A percentile compares a stretch with the other conserved stretches of the same genome.
phyloP scores from a whole-genome alignment of 495 filamentous ascomycete species.

The Penicillium arizonense region DNA sequence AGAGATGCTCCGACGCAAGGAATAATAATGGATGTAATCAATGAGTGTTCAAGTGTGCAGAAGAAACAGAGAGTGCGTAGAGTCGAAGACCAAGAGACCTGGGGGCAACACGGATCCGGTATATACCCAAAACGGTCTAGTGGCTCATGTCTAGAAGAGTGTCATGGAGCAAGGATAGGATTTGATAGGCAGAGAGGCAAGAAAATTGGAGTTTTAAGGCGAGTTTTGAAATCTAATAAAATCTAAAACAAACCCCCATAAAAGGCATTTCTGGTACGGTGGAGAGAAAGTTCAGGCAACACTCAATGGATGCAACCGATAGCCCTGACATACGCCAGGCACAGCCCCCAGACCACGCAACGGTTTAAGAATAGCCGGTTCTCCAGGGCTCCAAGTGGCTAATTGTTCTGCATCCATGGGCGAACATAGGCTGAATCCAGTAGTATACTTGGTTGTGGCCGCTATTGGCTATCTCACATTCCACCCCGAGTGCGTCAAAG shows the following conservation, averaged over 20 bases:
- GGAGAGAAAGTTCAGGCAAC: too few species aligned
- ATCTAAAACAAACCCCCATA: not conserved
- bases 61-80: not conserved
- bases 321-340: too few species aligned
- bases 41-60: not conserved
- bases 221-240: not conserved
- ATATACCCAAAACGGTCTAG: slow-evolving; percentile 8
- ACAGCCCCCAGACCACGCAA: too few species aligned
- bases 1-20: slow-evolving; percentile 5
- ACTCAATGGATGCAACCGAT: too few species aligned
- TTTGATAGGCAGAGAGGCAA: not conserved
- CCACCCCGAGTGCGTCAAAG: too few species aligned
- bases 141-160: not conserved
- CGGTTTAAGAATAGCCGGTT: too few species aligned
- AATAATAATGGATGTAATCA: not conserved
- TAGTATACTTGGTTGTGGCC: too few species aligned
- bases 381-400: too few species aligned
- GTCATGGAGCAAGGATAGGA: not conserved
- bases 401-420: too few species aligned
- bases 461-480: too few species aligned
- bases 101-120: slow-evolving; percentile 1
- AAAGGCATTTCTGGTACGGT: too few species aligned
- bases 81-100: slow-evolving; percentile 1
- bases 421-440: too few species aligned
- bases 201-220: not conserved